phyloP scores from a whole-genome alignment of 192 early-diverging fungal species.

The Coemansia sp. region DNA sequence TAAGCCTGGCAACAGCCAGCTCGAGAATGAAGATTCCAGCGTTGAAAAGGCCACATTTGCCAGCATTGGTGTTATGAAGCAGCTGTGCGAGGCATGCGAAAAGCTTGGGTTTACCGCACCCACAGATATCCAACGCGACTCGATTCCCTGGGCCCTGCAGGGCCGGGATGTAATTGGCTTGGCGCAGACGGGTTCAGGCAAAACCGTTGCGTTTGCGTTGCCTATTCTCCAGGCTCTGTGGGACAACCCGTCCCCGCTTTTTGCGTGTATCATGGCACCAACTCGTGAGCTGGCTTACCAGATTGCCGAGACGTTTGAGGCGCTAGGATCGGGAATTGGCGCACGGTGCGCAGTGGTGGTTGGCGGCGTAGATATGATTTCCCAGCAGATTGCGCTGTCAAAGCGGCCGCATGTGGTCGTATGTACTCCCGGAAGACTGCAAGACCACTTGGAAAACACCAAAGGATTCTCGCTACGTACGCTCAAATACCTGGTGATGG shows the following conservation, averaged over 20 bases:
- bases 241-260: slow-evolving; percentile 85
- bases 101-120: slow-evolving; percentile 86
- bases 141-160: slow-evolving; percentile 89
- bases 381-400: slow-evolving; percentile 88
- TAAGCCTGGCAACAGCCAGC: no score
- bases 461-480: slow-evolving; percentile 92
- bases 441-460: slow-evolving; percentile 97
- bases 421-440: slow-evolving; percentile 91
- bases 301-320: slow-evolving; percentile 90
- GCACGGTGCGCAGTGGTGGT: slow-evolving; percentile 89
- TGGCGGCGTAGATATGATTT: slow-evolving; percentile 98
- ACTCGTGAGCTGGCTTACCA: slow-evolving; percentile 96
- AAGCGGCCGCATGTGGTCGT: slow-evolving; percentile 95
- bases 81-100: slow-evolving; percentile 85
- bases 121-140: slow-evolving; percentile 86
- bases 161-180: slow-evolving; percentile 94
- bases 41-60: slow-evolving; percentile 29
- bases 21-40: neutral
- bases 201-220: slow-evolving; percentile 82
- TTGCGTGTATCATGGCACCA: slow-evolving; percentile 95
- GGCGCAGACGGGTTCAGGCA: slow-evolving; percentile 95
- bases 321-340: slow-evolving; percentile 85
- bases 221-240: slow-evolving; percentile 84
- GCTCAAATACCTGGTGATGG: slow-evolving; percentile 92
- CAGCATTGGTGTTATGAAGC: slow-evolving; percentile 72